Base-by-base conservation (phyloP, 176 grass and related monocot genomes). In the Rhynchospora tenuis region DNA sequence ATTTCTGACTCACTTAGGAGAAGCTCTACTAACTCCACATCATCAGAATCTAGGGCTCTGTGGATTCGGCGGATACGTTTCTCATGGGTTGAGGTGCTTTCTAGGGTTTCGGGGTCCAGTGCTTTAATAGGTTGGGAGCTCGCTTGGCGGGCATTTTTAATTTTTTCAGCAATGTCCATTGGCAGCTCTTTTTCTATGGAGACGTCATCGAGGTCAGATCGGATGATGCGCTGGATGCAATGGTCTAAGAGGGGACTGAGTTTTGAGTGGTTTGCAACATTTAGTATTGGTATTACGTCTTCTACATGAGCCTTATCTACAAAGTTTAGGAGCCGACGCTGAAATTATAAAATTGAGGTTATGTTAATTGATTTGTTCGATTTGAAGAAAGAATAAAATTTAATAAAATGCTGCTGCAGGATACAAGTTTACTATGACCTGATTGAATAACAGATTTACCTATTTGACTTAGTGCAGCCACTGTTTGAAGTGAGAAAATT, bases 1-100 rank as follows among this genome's bases (percentile, higher is more conserved):
- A 96, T 93, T 33, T 91, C 88, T 56, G 97, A 99, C 83, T 99
- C 97, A 59, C 83, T 93, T 74, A 99, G 90, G 81, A 99, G 93
- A 85, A 99, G 87, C 85, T 89, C 96, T 79, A 99, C 97, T 83
- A 99, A 93, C 66, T 99, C 93, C 14, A 99, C 88, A 90, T 99
- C 97, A 82, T 99, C 97, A 77, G 84, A 93, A 86, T 99, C 97
- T 2, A 99, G 91, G 24, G 97, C 93, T 73, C 81, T 86, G 83
- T 96, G 93, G 43, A 99, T 99, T 85, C 86, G 91, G 79, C 81
- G 90, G 38, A 99, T 86, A 85, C 91, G 90, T 90, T 93, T 96
- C 45, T 96, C 93, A 69, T 90, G 91, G 20, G 89, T 77, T 7
- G 61, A 68, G 16, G 61, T 67, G 80, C 81, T 89, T 54, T 98